Percentiles rank a stretch among this genome's conserved stretches.
Evolutionary conservation across 2,329 filamentous ascomycete genomes (phyloP).

Genomic region (Pyricularia sp.): DNA sequence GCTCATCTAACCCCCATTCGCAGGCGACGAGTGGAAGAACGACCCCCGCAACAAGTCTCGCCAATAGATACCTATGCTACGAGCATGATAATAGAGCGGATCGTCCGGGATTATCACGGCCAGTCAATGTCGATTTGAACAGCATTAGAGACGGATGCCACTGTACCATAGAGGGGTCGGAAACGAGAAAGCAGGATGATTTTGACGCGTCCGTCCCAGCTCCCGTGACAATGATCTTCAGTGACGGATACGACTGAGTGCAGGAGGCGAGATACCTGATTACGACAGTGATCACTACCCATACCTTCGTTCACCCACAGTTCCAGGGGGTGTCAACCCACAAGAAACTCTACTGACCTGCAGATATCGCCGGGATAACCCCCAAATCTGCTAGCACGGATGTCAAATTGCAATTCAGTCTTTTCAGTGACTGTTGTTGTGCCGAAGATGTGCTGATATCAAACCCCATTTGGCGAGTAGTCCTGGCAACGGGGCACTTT

Average conservation of each 20-base stretch:
- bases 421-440: constrained; percentile 70
- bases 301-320: background rate
- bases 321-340: background rate
- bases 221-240: background rate
- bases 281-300: background rate
- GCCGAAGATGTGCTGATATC: constrained; percentile 98
- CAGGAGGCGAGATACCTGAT: background rate
- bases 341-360: background rate
- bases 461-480: constrained; percentile 25
- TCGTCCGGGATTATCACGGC: background rate
- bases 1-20: constrained; percentile 6
- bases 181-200: background rate
- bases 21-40: constrained; percentile 93
- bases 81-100: background rate
- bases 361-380: background rate
- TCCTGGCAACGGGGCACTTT: constrained; percentile 19
- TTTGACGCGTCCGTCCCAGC: background rate
- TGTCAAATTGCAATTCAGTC: constrained; percentile 99
- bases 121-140: background rate
- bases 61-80: constrained; percentile 21
- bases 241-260: background rate
- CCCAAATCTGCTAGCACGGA: constrained; percentile 58
- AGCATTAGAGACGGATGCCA: constrained; percentile 1
- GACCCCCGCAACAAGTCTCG: constrained; percentile 74
- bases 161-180: constrained; percentile 6